Evolutionary conservation across 1,139 yeast genomes (phyloP).

Genomic region (Kluyveromyces sp.): DNA sequence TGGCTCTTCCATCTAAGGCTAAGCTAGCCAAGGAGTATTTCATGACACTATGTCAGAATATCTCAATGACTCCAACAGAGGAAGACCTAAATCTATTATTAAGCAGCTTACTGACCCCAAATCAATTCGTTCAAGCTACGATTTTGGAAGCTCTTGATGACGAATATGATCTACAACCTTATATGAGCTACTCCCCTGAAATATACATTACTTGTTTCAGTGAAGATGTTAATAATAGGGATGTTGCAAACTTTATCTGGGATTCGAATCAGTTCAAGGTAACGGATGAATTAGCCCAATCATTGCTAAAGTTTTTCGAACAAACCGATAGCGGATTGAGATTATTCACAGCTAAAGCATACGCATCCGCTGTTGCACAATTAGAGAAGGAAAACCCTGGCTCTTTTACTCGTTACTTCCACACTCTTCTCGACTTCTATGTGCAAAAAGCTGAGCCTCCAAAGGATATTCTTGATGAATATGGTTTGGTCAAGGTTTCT

Average conservation of each 20-base stretch:
- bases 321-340: slow-evolving; percentile 57
- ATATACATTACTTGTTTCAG: slow-evolving; percentile 77
- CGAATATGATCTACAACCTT: slow-evolving; percentile 69
- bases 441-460: slow-evolving; percentile 64
- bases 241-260: slow-evolving; percentile 78
- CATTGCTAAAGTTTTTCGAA: slow-evolving; percentile 45
- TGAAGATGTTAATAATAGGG: slow-evolving; percentile 53
- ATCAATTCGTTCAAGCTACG: slow-evolving; percentile 65
- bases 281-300: slow-evolving; percentile 37
- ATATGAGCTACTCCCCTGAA: slow-evolving; percentile 50
- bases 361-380: slow-evolving; percentile 42
- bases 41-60: slow-evolving; percentile 63
- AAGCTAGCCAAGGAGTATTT: slow-evolving; percentile 80
- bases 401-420: slow-evolving; percentile 35
- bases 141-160: slow-evolving; percentile 79
- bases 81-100: slow-evolving; percentile 56
- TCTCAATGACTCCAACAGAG: slow-evolving; percentile 51
- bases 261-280: slow-evolving; percentile 56
- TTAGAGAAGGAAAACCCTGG: slow-evolving; percentile 23
- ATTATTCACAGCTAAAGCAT: slow-evolving; percentile 55
- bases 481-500: slow-evolving; percentile 66
- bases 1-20: slow-evolving; percentile 70
- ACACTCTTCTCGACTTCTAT: slow-evolving; percentile 47
- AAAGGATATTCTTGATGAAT: slow-evolving; percentile 64
- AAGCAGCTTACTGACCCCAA: slow-evolving; percentile 52